Evolutionary conservation across 306 rosid genomes (phyloP), one percentile per base, ranked within the genome.

Genomic region (Cercis canadensis): DNA sequence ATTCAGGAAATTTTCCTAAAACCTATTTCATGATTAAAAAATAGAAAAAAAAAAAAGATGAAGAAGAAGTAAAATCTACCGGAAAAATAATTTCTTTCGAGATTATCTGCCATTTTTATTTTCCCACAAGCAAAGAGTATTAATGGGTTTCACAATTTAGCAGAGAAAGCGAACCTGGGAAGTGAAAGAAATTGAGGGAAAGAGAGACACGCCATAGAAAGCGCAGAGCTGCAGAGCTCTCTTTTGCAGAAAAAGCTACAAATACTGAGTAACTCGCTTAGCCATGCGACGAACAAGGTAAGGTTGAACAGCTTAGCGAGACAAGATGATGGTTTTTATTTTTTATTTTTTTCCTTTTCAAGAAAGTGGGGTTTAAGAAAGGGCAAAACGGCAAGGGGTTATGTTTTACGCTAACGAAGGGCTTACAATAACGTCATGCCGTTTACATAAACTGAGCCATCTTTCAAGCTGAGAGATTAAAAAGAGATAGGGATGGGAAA

Each of bases 91-190:
- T 50, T 9, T 51, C 51, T 59, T 57, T 11, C 11, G 15, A 44
- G 11, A 57, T 4, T 36, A 31, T 4, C 43, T 19, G n/a, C 5
- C 41, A 29, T 0, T 6, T 3, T 24, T 7, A 49, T 18, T 60
- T 12, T 14, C 17, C 15, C 41, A 0, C 29, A 65, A 9, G 69
- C 6, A 75, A n/a, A 52, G 61, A 6, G 12, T 40, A 50, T 36
- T 8, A 63, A 31, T 14, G 54, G 31, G 18, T 61, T 67, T 60
- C 51, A 54, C 29, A 24, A 45, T 19, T 49, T 29, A 17, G 21
- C 57, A 80, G 36, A 65, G 18, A 60, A 77, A 74, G 36, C 29
- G 76, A 69, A 93, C 97, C 98, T 94, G 88, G 94, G 81, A 65
- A 73, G 59, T 7, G 80, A 79, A 52, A 90, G 83, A 80, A 88